Base-by-base conservation (phyloP, 2,329 filamentous ascomycete genomes). In the Daldinia sp. region DNA sequence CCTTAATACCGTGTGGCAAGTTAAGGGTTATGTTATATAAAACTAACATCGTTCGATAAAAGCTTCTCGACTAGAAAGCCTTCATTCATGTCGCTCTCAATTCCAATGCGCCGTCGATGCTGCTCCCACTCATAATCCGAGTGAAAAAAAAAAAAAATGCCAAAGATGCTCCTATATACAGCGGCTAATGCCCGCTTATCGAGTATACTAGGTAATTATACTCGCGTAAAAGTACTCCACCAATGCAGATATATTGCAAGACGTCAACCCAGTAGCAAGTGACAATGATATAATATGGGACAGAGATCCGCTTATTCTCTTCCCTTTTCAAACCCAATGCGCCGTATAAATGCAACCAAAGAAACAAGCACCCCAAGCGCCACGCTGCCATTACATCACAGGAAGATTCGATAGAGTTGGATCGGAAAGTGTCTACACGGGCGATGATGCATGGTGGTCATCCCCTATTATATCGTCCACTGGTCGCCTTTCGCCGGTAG, bases 391-490 rank as follows among this genome's bases (percentile, higher is more conserved):
- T 60, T 63, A 63, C 35, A 66, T 41, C 50, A 56, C 50, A 70
- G 60, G 41, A 54, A 55, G 48, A 59, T 60, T 46, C 48, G 61
- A 54, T 46, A 51, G 12, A 46, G 48, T 20, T 28, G 46, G 54
- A 51, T 37, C 46, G 60, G 23, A 44, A 18, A 50, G 20, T 28
- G 18, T 41, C 54, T 67, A 67, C n/a, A 44, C 63, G 18, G 64
- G 66, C 35, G 57, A 63, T 44, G 60, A 63, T 23, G 54, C 54
- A 41, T 59, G 54, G 46, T 55, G 50, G 39, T 67, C 65, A 58
- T 70, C 69, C 48, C 46, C 55, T 42, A 74, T 55, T 18, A 75
- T 60, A 55, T 76, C 72, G 61, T 76, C 76, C 23, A 73, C 72
- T 42, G 72, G 68, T 28, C 71, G 73, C 55, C 72, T 74, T 28